Percentiles rank a stretch among this genome's conserved stretches.
phyloP scores from a whole-genome alignment of 139 green algal species.

The Ulvella scutata region DNA sequence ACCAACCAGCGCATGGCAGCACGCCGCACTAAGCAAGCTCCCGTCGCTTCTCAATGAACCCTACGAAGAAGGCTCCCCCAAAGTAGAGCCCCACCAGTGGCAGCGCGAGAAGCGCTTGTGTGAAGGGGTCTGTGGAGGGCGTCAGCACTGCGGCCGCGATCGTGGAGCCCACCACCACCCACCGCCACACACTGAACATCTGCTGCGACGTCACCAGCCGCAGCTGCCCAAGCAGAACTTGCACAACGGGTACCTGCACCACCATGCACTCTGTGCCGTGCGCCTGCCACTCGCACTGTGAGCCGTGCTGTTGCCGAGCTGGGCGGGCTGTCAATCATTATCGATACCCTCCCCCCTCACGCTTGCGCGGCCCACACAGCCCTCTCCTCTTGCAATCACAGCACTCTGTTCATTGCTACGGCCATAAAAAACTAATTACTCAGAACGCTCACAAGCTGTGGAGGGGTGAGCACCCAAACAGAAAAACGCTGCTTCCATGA shows the following conservation, averaged over 20 bases:
- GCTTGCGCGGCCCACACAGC: too few relatives aligned
- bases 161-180: slow-evolving; percentile 88
- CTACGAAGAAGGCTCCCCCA: slow-evolving; percentile 65
- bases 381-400: too few relatives aligned
- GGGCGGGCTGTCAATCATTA: too few relatives aligned
- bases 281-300: background rate
- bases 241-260: slow-evolving; percentile 87
- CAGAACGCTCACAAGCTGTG: too few relatives aligned
- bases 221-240: slow-evolving; percentile 88
- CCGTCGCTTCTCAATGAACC: slow-evolving; percentile 38
- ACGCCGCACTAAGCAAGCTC: too few relatives aligned
- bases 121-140: slow-evolving; percentile 96
- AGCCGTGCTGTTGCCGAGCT: background rate
- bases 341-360: too few relatives aligned
- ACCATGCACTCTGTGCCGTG: background rate
- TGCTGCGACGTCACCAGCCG: slow-evolving; percentile 71
- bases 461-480: too few relatives aligned
- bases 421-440: too few relatives aligned
- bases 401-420: too few relatives aligned
- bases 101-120: slow-evolving; percentile 77
- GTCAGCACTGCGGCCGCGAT: slow-evolving; percentile 90
- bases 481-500: too few relatives aligned
- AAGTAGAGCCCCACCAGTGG: slow-evolving; percentile 91
- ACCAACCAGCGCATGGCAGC: too few relatives aligned
- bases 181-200: slow-evolving; percentile 93